A percentile compares a stretch with the other conserved stretches of the same genome.
These are phyloP conservation scores for Suillus brevipes DNA, from an alignment of 768 basidiomycete genomes.

Conservation along the genomic window DNA sequence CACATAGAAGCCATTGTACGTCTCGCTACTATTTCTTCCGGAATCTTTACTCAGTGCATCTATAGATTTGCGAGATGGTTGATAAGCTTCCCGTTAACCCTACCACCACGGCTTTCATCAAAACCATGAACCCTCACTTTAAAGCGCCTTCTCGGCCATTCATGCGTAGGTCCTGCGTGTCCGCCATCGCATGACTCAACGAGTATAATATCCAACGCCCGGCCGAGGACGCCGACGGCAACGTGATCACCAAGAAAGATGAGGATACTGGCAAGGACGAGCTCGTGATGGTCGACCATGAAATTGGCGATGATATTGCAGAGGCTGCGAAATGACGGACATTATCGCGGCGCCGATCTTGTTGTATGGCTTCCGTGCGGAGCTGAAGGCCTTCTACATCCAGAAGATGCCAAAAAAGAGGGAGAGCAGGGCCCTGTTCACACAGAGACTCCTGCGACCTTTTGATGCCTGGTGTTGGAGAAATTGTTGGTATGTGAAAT, in stretches of 20 bases:
- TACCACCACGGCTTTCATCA: slow-evolving; percentile 70
- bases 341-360: no score
- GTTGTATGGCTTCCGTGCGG: no score
- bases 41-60: neutral
- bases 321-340: no score
- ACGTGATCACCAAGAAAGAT: slow-evolving; percentile 44
- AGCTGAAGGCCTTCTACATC: no score
- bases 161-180: slow-evolving; percentile 83
- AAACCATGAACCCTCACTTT: slow-evolving; percentile 90
- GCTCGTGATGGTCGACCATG: slow-evolving; percentile 62
- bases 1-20: slow-evolving; percentile 88
- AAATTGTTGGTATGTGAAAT: slow-evolving; percentile 80
- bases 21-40: slow-evolving; percentile 14
- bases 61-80: slow-evolving; percentile 89
- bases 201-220: slow-evolving; percentile 86
- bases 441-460: slow-evolving; percentile 97
- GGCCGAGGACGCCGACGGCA: slow-evolving; percentile 76
- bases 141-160: slow-evolving; percentile 80
- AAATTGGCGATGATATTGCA: slow-evolving; percentile 95
- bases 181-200: slow-evolving; percentile 94
- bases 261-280: slow-evolving; percentile 55
- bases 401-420: slow-evolving; percentile 64
- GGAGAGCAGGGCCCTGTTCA: slow-evolving; percentile 53
- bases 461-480: slow-evolving; percentile 97
- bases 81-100: slow-evolving; percentile 80